These are phyloP conservation scores for Carex cristatella DNA, from an alignment of 176 grass and related monocot species.

Conservation along the genomic window DNA sequence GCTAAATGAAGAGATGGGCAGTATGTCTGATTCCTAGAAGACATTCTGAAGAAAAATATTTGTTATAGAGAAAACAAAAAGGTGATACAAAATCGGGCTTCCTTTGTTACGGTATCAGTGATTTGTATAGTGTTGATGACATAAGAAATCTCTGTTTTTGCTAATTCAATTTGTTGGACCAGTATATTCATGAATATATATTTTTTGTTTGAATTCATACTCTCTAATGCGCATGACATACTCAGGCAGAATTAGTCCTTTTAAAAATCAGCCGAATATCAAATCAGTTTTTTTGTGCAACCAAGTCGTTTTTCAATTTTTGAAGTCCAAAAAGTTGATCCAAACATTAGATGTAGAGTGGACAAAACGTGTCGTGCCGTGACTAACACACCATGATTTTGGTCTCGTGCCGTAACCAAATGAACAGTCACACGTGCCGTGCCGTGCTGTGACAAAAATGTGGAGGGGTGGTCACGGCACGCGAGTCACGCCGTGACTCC, in stretches of 20 bases:
- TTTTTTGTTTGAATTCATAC: neutral
- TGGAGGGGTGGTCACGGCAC: too few species aligned
- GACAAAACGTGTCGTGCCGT: too few species aligned
- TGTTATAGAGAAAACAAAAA: neutral
- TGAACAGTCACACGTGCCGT: too few species aligned
- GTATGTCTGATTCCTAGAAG: conserved; percentile 17
- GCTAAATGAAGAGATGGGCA: conserved; percentile 29
- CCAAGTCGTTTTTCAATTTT: too few species aligned
- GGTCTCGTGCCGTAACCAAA: too few species aligned
- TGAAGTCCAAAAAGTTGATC: too few species aligned
- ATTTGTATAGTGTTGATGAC: neutral
- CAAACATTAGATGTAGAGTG: too few species aligned
- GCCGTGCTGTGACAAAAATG: too few species aligned
- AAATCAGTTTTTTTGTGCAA: too few species aligned
- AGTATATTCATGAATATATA: neutral
- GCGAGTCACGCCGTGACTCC: too few species aligned
- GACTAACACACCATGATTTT: too few species aligned
- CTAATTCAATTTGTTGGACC: neutral
- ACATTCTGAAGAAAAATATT: neutral
- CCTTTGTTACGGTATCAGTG: neutral
- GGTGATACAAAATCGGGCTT: neutral
- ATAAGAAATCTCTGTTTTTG: neutral
- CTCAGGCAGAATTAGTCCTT: neutral
- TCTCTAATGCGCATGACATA: neutral
- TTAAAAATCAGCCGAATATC: too few species aligned